Percentiles rank a stretch among this genome's conserved stretches.
Evolutionary conservation across 2,329 filamentous ascomycete genomes (phyloP).

Genomic region (Geosmithia flava): DNA sequence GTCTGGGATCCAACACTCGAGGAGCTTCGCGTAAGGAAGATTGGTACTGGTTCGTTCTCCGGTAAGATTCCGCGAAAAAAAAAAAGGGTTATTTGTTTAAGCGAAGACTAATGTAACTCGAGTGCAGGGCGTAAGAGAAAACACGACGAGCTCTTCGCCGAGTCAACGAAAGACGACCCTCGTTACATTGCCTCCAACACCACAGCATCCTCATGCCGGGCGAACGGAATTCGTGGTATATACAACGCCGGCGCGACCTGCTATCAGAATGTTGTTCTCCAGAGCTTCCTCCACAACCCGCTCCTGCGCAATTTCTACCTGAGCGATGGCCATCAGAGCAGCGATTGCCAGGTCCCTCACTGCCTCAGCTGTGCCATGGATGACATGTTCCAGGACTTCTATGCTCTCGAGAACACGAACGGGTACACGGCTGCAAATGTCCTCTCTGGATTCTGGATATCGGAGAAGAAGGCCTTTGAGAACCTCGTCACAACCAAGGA

Average conservation of each 20-base stretch:
- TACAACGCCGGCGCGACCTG: slow-evolving; percentile 98
- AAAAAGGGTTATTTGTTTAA: background rate
- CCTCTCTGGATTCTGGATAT: slow-evolving; percentile 81
- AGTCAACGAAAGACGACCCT: slow-evolving; percentile 57
- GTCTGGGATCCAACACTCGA: slow-evolving; percentile 76
- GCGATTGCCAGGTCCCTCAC: slow-evolving; percentile 53
- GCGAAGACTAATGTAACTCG: slow-evolving; percentile 1
- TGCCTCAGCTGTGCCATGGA: slow-evolving; percentile 62
- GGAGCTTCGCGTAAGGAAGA: slow-evolving; percentile 58
- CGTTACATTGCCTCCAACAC: slow-evolving; percentile 70
- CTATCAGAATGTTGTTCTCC: slow-evolving; percentile 93
- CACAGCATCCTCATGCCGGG: slow-evolving; percentile 67
- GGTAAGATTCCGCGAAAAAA: slow-evolving; percentile 29
- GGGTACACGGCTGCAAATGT: slow-evolving; percentile 87
- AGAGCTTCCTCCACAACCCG: slow-evolving; percentile 88
- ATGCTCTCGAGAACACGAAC: slow-evolving; percentile 64
- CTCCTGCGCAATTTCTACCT: slow-evolving; percentile 87
- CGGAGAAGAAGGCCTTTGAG: slow-evolving; percentile 59
- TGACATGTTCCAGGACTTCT: slow-evolving; percentile 63
- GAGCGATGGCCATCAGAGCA: slow-evolving; percentile 72
- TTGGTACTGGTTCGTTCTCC: slow-evolving; percentile 52
- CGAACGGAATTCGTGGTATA: slow-evolving; percentile 78
- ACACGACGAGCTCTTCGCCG: slow-evolving; percentile 56
- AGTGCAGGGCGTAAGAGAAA: slow-evolving; percentile 57
- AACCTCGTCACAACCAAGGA: slow-evolving; percentile 83